A percentile compares a stretch with the other conserved stretches of the same genome.
phyloP scores from a whole-genome alignment of 2,329 filamentous ascomycete species.

The Penicillium decumbens region DNA sequence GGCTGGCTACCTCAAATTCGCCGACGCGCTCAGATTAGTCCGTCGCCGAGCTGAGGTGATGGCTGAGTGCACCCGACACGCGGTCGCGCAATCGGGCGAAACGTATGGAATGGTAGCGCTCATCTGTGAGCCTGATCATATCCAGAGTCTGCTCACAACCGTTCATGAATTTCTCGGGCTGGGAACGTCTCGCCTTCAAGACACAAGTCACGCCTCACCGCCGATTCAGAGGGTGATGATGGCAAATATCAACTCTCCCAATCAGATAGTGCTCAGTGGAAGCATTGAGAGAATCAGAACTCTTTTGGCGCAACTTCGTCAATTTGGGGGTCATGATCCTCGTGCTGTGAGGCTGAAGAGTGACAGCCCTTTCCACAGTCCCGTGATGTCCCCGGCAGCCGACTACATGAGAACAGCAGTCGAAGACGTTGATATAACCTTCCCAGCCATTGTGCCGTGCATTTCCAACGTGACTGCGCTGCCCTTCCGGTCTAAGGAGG shows the following conservation, averaged over 20 bases:
- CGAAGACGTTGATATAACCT: constrained; percentile 61
- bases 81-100: constrained; percentile 63
- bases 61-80: constrained; percentile 67
- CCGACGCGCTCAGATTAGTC: constrained; percentile 73
- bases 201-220: constrained; percentile 63
- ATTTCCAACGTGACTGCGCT: constrained; percentile 80
- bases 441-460: constrained; percentile 70
- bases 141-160: constrained; percentile 63
- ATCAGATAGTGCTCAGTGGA: constrained; percentile 90
- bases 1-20: constrained; percentile 71
- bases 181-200: constrained; percentile 58
- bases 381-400: constrained; percentile 82
- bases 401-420: constrained; percentile 67
- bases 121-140: constrained; percentile 76
- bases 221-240: constrained; percentile 83
- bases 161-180: constrained; percentile 76
- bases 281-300: constrained; percentile 77
- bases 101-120: constrained; percentile 94
- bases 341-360: constrained; percentile 80
- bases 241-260: constrained; percentile 92
- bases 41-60: constrained; percentile 75
- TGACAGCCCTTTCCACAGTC: constrained; percentile 86
- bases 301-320: constrained; percentile 75
- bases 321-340: constrained; percentile 88
- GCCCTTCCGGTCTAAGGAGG: constrained; percentile 67